Base-by-base conservation (phyloP, 108 stramenopile species). In the Skeletonema costatum region DNA sequence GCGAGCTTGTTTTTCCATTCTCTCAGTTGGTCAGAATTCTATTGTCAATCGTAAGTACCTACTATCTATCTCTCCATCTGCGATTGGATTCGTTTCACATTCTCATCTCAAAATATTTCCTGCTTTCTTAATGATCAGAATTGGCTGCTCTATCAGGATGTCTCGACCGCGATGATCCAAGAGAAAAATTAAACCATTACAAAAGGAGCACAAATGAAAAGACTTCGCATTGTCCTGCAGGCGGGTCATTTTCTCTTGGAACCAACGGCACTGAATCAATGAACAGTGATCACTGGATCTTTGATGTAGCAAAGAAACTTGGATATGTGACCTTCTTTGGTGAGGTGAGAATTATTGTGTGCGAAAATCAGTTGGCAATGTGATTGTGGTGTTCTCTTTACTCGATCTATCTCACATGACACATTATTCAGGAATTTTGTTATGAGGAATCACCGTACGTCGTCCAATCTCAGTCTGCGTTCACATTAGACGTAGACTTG, bases 251-350 rank as follows among this genome's bases (percentile, higher is more conserved):
- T 30, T 29, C 59, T 16, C 29, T 48, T 7, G 60, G 65, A 29
- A 12, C 7, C 12, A 14, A 62, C 31, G 31, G 17, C 46, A 14
- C 46, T n/a, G n/a, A 48, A n/a, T n/a, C n/a, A 48, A n/a, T 48
- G 46, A 48, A 56, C 8, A 38, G 17, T 50, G 50, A 48, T 72
- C 70, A 71, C 39, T 76, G 59, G 67, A 76, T 76, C 7, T 60
- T 67, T 58, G 67, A 36, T 4, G 38, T 68, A 21, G 60, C 63
- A 14, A 64, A 58, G 41, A 66, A 41, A 61, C 38, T 60, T 17
- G 83, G 86, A 5, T 86, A 89, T 71, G 63, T 89, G 6, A 89
- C 83, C 16, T 85, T 85, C 32, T 89, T 89, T 74, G 84, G 81
- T 11, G 88, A 89, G 76, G 88, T 36, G 5, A 36, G 36, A 36